A percentile compares a stretch with the other conserved stretches of the same genome.
These are phyloP conservation scores for Metschnikowia anglica DNA, from an alignment of 805 yeast species.

Conservation along the genomic window DNA sequence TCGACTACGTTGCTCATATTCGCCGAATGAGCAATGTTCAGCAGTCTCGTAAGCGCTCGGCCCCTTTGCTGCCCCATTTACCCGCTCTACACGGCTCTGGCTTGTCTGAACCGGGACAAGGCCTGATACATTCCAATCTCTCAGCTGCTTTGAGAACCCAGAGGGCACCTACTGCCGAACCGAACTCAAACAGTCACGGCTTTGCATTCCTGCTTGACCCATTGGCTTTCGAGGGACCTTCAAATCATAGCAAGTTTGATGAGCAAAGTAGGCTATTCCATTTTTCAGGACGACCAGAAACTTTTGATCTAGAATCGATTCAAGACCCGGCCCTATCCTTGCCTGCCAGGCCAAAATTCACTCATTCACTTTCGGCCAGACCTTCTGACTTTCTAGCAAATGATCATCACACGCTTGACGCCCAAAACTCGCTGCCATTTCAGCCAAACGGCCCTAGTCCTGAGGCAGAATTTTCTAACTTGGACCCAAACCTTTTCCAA, in stretches of 20 bases:
- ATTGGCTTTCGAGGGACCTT: conserved; percentile 41
- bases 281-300: not conserved
- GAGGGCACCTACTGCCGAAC: not conserved
- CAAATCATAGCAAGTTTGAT: conserved; percentile 28
- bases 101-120: conserved; percentile 5
- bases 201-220: conserved; percentile 45
- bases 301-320: not conserved
- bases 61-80: conserved; percentile 22
- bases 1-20: conserved; percentile 65
- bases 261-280: conserved; percentile 16
- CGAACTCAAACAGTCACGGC: conserved; percentile 11
- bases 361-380: conserved; percentile 10
- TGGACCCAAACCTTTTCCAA: conserved; percentile 8
- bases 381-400: conserved; percentile 9
- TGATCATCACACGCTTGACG: not conserved
- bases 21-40: conserved; percentile 50
- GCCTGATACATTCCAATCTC: conserved; percentile 18
- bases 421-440: conserved; percentile 8
- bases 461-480: conserved; percentile 7
- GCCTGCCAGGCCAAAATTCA: conserved; percentile 8
- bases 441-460: conserved; percentile 9
- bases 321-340: conserved; percentile 7
- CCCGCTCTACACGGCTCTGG: conserved; percentile 5
- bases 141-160: conserved; percentile 21
- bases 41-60: conserved; percentile 20